Evolutionary conservation across 495 filamentous ascomycete species (phyloP).

Genomic region (Ramalina intermedia): DNA sequence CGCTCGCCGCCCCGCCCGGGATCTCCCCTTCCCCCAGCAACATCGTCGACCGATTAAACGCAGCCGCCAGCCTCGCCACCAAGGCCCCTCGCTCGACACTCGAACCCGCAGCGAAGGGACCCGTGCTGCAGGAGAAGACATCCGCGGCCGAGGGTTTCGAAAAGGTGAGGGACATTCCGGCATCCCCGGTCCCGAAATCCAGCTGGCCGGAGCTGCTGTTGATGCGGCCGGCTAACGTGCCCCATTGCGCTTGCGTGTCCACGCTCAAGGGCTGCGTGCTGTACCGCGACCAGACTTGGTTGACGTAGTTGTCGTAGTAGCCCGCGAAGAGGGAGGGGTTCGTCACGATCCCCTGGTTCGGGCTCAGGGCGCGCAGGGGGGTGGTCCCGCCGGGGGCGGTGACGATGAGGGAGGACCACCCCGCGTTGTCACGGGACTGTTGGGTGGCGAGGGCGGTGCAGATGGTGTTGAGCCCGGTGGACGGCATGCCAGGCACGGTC

Average conservation of each 20-base stretch:
- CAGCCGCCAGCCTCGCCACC: constrained; percentile 51
- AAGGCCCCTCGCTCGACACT: constrained; percentile 35
- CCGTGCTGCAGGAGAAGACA: constrained; percentile 59
- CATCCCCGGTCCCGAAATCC: constrained; percentile 30
- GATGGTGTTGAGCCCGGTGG: constrained; percentile 41
- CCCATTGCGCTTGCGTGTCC: constrained; percentile 46
- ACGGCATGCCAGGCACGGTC: constrained; percentile 42
- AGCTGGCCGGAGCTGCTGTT: background rate
- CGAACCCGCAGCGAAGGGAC: constrained; percentile 43
- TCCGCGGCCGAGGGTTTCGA: constrained; percentile 46
- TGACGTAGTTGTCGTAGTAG: constrained; percentile 52
- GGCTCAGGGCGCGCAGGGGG: constrained; percentile 48
- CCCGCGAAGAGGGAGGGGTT: constrained; percentile 40
- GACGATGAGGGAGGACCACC: constrained; percentile 52
- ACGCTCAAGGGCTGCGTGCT: constrained; percentile 29
- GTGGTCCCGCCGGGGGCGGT: constrained; percentile 25
- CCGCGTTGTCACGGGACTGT: constrained; percentile 35
- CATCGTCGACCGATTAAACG: constrained; percentile 54
- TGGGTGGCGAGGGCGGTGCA: constrained; percentile 39
- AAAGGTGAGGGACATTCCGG: constrained; percentile 37
- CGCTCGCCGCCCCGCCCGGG: constrained; percentile 33
- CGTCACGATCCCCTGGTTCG: constrained; percentile 45
- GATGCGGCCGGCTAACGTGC: constrained; percentile 22
- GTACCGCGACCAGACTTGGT: constrained; percentile 51
- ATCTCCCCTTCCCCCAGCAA: constrained; percentile 33